Base-by-base conservation (phyloP, 176 grass and related monocot species). In the Avena atlantica region DNA sequence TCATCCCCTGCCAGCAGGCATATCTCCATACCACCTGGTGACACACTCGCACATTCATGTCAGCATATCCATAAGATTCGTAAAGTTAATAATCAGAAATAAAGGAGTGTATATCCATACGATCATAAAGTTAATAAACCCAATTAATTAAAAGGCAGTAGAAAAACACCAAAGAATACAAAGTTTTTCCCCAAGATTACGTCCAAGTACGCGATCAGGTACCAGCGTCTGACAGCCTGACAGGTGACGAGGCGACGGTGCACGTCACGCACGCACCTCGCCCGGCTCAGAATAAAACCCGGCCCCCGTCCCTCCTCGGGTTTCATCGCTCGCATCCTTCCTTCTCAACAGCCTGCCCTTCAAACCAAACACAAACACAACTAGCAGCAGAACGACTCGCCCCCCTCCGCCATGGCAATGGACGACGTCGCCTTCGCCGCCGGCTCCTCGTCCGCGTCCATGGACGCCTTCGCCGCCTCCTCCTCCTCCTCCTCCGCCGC, bases 341-440 rank as follows among this genome's bases (percentile, higher is more conserved):
- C 13, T 1, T 36, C 64, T 42, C 40, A 6, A 42, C 40, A 42
- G 40, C 40, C 37, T 40, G 37, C 45, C 45, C 45, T 47, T 67
- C 64, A 15, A 67, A 34, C 25, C 27, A 16, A 65, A 34, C 31
- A 34, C 31, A 34, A 34, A 34, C 31, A 34, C 31, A 34, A 65
- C 62, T 5, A 21, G 27, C 61, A 67, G 63, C 2, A 17, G 14
- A 36, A 67, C 64, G 27, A 67, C 64, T 36, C 34, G 13, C 64
- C 64, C 12, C 17, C 17, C 67, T 75, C 72, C 72, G 45, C 84
- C 70, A 89, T 88, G 87, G 71, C 85, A 78, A 96, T 95, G 93
- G 92, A 96, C 76, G 92, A 94, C 90, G 70, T 64, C 82, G 70
- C 80, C 51, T 87, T 61, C 44, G 55, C 76, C 51, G 36, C 78